phyloP scores from a whole-genome alignment of 225 moss, liverwort and hornwort species.

The Physcomitrium patens region DNA sequence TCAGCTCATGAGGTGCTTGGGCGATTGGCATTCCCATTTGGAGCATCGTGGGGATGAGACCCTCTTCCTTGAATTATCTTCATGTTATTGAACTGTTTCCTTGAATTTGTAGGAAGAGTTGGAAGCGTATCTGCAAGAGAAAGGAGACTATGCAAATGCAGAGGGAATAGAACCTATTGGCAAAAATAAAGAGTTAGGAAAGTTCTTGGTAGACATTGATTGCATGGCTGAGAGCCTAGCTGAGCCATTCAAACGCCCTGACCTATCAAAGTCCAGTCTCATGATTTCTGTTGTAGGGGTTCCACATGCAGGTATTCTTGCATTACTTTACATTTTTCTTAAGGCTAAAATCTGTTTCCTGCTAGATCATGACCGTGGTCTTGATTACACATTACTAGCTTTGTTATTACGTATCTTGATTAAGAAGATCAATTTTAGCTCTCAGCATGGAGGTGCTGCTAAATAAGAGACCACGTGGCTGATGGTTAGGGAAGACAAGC shows the following conservation, averaged over 20 bases:
- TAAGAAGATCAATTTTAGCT: accelerated
- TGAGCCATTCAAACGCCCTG: constrained; percentile 47
- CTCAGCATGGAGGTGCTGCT: not conserved
- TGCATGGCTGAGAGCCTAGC: constrained; percentile 43
- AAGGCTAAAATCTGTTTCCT: not conserved
- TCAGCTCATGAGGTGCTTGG: not conserved
- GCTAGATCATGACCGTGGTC: not conserved
- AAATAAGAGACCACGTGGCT: not conserved
- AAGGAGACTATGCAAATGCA: constrained; percentile 48
- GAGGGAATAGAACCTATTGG: constrained; percentile 62
- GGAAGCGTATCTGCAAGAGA: constrained; percentile 68
- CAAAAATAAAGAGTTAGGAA: constrained; percentile 76
- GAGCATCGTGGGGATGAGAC: not conserved
- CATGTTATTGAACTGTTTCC: not conserved
- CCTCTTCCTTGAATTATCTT: not conserved
- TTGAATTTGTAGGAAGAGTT: constrained; percentile 46
- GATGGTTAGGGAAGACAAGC: constrained; percentile 69
- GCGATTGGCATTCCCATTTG: not conserved
- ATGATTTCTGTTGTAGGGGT: constrained; percentile 75
- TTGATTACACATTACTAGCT: not conserved
- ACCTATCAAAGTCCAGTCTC: constrained; percentile 63
- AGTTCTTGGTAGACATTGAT: constrained; percentile 53
- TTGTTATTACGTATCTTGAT: accelerated
- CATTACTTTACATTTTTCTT: accelerated
- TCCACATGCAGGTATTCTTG: constrained; percentile 51